A percentile compares a stretch with the other conserved stretches of the same genome.
These are phyloP conservation scores for Aspergillus hortae DNA, from an alignment of 2,329 filamentous ascomycete species.

Conservation along the genomic window DNA sequence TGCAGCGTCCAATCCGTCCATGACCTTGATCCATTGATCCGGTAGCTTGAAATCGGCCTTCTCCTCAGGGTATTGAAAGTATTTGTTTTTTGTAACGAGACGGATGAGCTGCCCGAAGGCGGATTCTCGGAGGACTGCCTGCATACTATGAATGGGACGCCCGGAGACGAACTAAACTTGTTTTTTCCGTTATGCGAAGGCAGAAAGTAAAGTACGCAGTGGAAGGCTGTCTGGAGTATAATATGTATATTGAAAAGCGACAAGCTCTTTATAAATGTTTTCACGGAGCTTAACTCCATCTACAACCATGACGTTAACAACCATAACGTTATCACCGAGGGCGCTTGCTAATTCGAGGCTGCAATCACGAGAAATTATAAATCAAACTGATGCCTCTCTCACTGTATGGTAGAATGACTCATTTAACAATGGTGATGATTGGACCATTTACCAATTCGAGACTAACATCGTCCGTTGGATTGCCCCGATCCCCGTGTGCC, in stretches of 20 bases:
- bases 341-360: not conserved
- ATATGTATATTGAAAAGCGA: not conserved
- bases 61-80: not conserved
- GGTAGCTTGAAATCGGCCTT: not conserved
- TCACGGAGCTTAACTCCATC: not conserved
- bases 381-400: not conserved
- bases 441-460: not conserved
- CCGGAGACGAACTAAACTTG: not conserved
- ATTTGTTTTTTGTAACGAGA: not conserved
- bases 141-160: not conserved
- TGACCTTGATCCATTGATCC: not conserved
- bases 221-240: not conserved
- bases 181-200: not conserved
- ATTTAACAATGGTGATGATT: not conserved
- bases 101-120: not conserved
- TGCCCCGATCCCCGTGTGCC: not conserved
- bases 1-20: not conserved
- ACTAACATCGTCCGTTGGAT: not conserved
- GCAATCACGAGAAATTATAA: not conserved
- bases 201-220: not conserved
- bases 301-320: not conserved
- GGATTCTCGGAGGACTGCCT: not conserved
- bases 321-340: not conserved
- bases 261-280: not conserved
- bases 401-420: not conserved